Evolutionary conservation across 2,329 filamentous ascomycete species (phyloP).

Genomic region (Knoxdaviesia capensis): DNA sequence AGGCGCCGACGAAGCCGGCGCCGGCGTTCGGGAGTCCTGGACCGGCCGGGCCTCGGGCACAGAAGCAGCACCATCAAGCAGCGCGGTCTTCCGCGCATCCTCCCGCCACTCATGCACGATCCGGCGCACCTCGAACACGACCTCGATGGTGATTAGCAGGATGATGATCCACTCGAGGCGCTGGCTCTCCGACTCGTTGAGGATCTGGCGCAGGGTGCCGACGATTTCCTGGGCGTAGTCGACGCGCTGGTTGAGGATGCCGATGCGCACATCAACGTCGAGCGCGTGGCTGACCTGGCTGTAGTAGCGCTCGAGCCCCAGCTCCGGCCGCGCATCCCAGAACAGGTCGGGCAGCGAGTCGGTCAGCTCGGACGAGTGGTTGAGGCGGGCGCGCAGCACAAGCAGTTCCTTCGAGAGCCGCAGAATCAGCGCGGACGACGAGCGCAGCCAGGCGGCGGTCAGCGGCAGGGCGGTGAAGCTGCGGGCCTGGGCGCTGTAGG

Average conservation of each 20-base stretch:
- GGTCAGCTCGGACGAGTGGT: conserved; percentile 91
- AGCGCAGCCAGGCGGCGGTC: conserved; percentile 25
- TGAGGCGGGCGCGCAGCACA: conserved; percentile 74
- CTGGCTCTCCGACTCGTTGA: conserved; percentile 78
- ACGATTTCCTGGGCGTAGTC: conserved; percentile 95
- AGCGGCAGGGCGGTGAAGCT: conserved; percentile 56
- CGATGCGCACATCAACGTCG: conserved; percentile 81
- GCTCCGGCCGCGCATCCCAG: conserved; percentile 80
- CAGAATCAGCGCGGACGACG: conserved; percentile 55
- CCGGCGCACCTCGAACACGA: conserved; percentile 64
- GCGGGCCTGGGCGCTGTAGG: conserved; percentile 75
- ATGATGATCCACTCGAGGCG: conserved; percentile 94
- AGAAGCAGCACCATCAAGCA: no score
- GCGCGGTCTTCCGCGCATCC: conserved; percentile 10
- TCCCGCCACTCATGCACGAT: conserved; percentile 42
- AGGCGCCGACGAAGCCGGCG: no score
- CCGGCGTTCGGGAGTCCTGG: no score
- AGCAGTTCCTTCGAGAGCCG: conserved; percentile 87
- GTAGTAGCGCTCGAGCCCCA: conserved; percentile 86
- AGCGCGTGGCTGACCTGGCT: conserved; percentile 79
- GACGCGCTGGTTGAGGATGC: conserved; percentile 87
- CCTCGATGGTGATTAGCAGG: conserved; percentile 77
- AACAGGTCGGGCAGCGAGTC: conserved; percentile 91
- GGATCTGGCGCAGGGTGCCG: conserved; percentile 64
- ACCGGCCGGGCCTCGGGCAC: no score